Evolutionary conservation across 768 basidiomycete genomes (phyloP).

Genomic region (Leccinellum luteum): DNA sequence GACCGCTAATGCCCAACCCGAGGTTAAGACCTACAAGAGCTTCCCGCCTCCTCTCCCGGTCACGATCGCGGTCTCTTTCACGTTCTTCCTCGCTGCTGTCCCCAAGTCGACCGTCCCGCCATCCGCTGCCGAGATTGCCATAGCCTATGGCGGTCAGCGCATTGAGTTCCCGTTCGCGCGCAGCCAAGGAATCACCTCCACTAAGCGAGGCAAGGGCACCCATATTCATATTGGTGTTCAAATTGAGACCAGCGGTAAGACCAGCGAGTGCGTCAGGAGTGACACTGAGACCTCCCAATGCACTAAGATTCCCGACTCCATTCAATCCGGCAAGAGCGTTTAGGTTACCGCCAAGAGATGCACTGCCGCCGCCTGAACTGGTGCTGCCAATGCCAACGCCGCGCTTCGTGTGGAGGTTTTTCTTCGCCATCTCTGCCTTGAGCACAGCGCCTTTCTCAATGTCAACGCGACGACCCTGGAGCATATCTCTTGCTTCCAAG

Average conservation of each 20-base stretch:
- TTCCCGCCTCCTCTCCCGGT: conserved; percentile 40
- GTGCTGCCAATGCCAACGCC: conserved; percentile 68
- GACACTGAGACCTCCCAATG: conserved; percentile 25
- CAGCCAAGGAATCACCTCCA: conserved; percentile 30
- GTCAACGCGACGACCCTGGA: conserved; percentile 90
- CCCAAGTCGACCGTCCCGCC: conserved; percentile 36
- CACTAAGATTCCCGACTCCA: conserved; percentile 27
- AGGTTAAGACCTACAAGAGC: conserved; percentile 41
- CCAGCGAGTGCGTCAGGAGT: conserved; percentile 28
- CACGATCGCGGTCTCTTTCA: conserved; percentile 49
- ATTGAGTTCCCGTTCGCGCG: conserved; percentile 47
- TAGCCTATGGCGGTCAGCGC: conserved; percentile 50
- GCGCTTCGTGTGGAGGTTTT: conserved; percentile 95
- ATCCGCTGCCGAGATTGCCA: conserved; percentile 28
- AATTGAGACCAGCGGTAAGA: conserved; percentile 29
- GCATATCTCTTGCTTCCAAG: conserved; percentile 76
- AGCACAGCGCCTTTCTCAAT: conserved; percentile 89
- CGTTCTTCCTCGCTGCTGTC: conserved; percentile 36
- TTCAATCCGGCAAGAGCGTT: conserved; percentile 23
- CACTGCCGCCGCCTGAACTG: conserved; percentile 25
- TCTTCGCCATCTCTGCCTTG: conserved; percentile 99
- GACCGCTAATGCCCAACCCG: conserved; percentile 28
- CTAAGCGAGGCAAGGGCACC: conserved; percentile 25
- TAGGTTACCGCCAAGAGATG: conserved; percentile 27
- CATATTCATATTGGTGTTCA: conserved; percentile 28